Conservation (phyloP, 2,329 filamentous ascomycete genomes). For the Cadophora sp. region DNA sequence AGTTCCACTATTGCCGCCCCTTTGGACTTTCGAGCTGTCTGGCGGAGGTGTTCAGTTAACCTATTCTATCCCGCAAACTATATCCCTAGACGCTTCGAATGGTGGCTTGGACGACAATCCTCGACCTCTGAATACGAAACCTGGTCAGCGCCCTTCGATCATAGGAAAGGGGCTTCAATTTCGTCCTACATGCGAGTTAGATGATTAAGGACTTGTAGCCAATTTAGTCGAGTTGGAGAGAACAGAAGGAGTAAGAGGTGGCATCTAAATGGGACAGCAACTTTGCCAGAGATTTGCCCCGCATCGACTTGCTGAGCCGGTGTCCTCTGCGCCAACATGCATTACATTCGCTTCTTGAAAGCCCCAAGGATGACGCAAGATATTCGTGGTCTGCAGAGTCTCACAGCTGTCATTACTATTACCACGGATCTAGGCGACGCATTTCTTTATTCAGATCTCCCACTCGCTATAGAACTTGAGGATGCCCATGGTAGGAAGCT, state of each 20-base stretch:
- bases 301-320: background rate
- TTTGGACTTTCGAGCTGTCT: no score
- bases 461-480: conserved; percentile 31
- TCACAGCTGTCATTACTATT: conserved; percentile 63
- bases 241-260: background rate
- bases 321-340: conserved; percentile 49
- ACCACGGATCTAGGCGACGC: conserved; percentile 68
- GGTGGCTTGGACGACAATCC: background rate
- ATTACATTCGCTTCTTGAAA: conserved; percentile 74
- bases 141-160: background rate
- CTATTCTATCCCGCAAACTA: no score
- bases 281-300: background rate
- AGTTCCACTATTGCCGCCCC: background rate
- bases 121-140: background rate
- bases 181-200: background rate
- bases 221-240: background rate
- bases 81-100: background rate
- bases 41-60: no score
- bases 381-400: background rate
- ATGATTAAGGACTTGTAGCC: background rate
- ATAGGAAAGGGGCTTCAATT: background rate
- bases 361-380: conserved; percentile 55
- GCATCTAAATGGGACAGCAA: background rate
- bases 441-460: conserved; percentile 42
- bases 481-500: conserved; percentile 18